phyloP scores from a whole-genome alignment of 306 rosid species.

The Fragaria nilgerrensis region DNA sequence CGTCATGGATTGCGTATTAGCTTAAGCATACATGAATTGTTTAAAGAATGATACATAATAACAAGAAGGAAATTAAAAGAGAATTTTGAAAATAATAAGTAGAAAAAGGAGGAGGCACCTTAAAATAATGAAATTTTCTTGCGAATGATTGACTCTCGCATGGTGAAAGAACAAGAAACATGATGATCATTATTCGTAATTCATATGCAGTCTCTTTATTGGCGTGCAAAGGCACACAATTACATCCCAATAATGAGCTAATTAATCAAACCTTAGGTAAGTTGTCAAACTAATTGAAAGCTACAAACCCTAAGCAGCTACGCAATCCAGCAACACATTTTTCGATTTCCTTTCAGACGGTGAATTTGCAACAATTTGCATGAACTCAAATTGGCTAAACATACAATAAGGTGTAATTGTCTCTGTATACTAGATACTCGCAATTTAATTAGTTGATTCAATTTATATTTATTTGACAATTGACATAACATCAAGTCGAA shows the following conservation, averaged over 20 bases:
- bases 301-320: neutral
- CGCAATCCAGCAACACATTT: neutral
- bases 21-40: neutral
- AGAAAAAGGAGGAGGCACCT: neutral
- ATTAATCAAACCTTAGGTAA: neutral
- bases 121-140: neutral
- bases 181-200: neutral
- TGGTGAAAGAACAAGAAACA: neutral
- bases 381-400: too few species aligned
- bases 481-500: neutral
- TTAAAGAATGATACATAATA: neutral
- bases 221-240: neutral
- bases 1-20: conserved; percentile 38
- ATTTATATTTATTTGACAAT: too few species aligned
- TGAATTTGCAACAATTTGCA: neutral
- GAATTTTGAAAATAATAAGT: neutral
- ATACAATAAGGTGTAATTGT: too few species aligned
- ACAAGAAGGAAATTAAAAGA: neutral
- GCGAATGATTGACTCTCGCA: neutral
- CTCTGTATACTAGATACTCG: too few species aligned
- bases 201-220: neutral
- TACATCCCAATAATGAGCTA: neutral
- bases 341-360: neutral
- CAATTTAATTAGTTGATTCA: neutral
- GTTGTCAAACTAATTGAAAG: neutral